Percentiles rank a stretch among this genome's conserved stretches.
These are phyloP conservation scores for Ustilago tritici DNA, from an alignment of 1,284 basidiomycete species.

Conservation along the genomic window DNA sequence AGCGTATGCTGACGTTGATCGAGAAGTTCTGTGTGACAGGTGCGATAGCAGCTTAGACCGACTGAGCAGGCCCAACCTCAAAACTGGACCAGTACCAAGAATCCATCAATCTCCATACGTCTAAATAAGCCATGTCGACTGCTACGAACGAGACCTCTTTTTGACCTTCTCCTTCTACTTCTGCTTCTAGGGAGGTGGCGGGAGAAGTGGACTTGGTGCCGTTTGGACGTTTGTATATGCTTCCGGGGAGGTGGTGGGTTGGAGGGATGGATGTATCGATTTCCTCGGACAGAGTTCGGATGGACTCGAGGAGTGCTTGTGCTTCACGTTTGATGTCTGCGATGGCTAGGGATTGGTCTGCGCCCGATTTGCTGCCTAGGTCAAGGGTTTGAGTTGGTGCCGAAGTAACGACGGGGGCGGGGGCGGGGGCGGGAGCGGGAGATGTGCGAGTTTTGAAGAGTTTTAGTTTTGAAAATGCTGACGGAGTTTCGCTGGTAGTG, in stretches of 20 bases:
- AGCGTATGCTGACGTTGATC: too few species aligned
- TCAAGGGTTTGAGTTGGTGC: background rate
- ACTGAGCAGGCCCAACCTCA: slow-evolving; percentile 12
- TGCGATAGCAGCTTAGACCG: too few species aligned
- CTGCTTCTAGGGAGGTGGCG: background rate
- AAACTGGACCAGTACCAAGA: slow-evolving; percentile 43
- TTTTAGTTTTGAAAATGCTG: slow-evolving; percentile 1
- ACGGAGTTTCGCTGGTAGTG: background rate
- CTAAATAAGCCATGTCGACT: slow-evolving; percentile 27
- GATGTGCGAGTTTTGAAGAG: slow-evolving; percentile 1
- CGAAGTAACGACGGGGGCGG: background rate
- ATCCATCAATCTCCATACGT: slow-evolving; percentile 38
- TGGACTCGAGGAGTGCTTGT: slow-evolving; percentile 21
- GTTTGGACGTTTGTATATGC: background rate
- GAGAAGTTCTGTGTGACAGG: too few species aligned
- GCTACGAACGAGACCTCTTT: slow-evolving; percentile 19
- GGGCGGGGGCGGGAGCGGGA: background rate
- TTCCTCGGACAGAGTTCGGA: slow-evolving; percentile 22
- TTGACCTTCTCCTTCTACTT: background rate
- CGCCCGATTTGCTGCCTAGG: slow-evolving; percentile 13
- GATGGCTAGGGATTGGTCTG: slow-evolving; percentile 13
- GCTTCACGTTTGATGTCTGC: slow-evolving; percentile 29
- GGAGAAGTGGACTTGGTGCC: background rate
- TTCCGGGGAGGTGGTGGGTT: slow-evolving; percentile 24
- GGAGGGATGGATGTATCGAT: slow-evolving; percentile 26